These are phyloP conservation scores for Saposhnikovia divaricata DNA, from an alignment of 129 eudicot species.

Conservation along the genomic window DNA sequence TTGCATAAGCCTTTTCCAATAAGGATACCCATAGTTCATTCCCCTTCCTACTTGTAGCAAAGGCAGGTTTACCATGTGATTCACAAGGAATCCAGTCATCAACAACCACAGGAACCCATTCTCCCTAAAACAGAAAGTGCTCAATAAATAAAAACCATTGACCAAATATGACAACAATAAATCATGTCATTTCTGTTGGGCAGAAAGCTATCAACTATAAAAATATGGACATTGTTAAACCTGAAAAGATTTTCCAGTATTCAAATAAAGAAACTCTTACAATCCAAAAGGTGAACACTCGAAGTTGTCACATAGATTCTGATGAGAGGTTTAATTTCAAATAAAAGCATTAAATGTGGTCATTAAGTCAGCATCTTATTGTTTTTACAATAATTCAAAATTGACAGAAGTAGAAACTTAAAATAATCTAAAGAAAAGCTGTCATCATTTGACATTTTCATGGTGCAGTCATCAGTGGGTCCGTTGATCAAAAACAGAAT, in stretches of 20 bases:
- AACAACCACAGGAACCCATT: constrained; percentile 98
- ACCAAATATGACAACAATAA: not conserved
- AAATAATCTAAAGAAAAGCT: not conserved
- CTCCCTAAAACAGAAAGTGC: constrained; percentile 49
- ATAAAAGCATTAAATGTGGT: not conserved
- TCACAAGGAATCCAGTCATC: constrained; percentile 99
- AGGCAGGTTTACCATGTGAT: constrained; percentile 92
- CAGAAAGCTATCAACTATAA: not conserved
- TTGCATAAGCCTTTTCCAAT: constrained; percentile 93
- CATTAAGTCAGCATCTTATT: not conserved
- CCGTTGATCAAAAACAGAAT: not conserved
- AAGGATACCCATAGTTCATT: constrained; percentile 92
- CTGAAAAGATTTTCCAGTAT: not conserved
- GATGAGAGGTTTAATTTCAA: not conserved
- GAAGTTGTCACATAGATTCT: not conserved
- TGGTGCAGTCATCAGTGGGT: not conserved
- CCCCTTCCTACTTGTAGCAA: constrained; percentile 93
- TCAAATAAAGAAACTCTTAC: not conserved
- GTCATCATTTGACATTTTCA: not conserved
- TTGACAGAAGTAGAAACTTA: not conserved
- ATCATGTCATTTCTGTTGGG: not conserved
- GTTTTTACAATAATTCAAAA: not conserved
- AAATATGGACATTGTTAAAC: not conserved
- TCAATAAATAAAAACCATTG: not conserved
- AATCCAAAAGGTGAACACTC: not conserved